These are phyloP conservation scores for Histomonas meleagridis DNA, from an alignment of 208 protist genomes.

Conservation along the genomic window DNA sequence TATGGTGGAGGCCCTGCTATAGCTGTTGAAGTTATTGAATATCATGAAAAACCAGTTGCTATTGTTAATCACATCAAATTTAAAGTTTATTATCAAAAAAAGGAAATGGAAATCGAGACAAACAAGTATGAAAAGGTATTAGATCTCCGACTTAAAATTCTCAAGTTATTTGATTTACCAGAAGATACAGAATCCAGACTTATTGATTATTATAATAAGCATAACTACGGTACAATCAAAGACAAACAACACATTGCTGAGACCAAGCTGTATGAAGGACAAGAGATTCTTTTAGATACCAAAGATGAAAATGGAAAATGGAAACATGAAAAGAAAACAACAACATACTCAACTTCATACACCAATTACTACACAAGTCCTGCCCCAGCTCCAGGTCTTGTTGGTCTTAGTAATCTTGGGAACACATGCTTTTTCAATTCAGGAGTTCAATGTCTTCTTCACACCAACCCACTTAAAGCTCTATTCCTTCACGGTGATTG, in stretches of 20 bases:
- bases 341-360: background rate
- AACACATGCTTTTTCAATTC: slow-evolving; percentile 93
- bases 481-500: slow-evolving; percentile 31
- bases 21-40: background rate
- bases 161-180: background rate
- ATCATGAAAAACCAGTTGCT: background rate
- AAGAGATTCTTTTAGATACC: background rate
- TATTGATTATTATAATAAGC: background rate
- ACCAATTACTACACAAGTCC: background rate
- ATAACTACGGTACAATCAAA: background rate
- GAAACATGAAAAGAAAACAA: background rate
- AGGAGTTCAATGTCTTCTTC: background rate
- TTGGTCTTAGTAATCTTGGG: slow-evolving; percentile 74
- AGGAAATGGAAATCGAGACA: too few species aligned
- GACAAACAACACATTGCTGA: background rate
- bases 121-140: too few species aligned
- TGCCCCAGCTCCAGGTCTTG: slow-evolving; percentile 20
- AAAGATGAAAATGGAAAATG: background rate
- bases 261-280: background rate
- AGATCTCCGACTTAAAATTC: background rate
- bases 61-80: background rate
- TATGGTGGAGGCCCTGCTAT: slow-evolving; percentile 15
- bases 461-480: background rate
- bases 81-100: background rate
- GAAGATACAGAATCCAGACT: background rate